Base-by-base conservation (phyloP, 1,284 basidiomycete species). In the Sanghuangporus weigelae region DNA sequence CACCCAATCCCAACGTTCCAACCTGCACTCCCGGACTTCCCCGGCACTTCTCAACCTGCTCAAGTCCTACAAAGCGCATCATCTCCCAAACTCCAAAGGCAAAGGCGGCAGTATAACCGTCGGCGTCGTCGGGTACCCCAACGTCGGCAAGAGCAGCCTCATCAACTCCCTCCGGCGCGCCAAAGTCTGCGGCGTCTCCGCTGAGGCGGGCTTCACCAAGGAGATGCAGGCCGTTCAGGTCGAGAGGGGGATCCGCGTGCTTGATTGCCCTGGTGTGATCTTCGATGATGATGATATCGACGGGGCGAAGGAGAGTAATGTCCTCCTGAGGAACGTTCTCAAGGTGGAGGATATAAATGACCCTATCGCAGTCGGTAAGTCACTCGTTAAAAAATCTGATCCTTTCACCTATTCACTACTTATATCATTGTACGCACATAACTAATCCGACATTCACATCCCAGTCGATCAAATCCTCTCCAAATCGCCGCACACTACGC, bases 191-290 rank as follows among this genome's bases (percentile, higher is more conserved):
- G 87, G 89, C 2, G 95, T 98, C n/a, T 96, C 95, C 6, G 92
- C 95, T 2, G 95, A 95, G 69, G 91, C 96, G 0, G 96, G 96
- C 2, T 94, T 95, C 73, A 99, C 96, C 5, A 94, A 94, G 68
- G 92, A 95, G 40, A 81, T 98, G n/a, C 96, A 99, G 75, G 92
- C 92, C 16, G 80, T 99, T 2, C 92, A 94, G 69, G 83, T 99
- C 1, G 96, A 99, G 75, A 92, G 96, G 60, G 93, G 94, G 0
- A 84, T 99, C 68, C 87, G 90, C 60, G 90, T 99, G 35, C 82
- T 99, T 12, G 97, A 99, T 76, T 98, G 95, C 57, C 96, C 97
- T 0, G 96, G 96, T 67, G 95, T 99, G 36, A 92, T 98, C 1
- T 93, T 94, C 68, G 92, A 95, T 68, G 92, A 90, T 66, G 82